Conservation (phyloP, 495 filamentous ascomycete genomes). For the Hyaloscypha variabilis region DNA sequence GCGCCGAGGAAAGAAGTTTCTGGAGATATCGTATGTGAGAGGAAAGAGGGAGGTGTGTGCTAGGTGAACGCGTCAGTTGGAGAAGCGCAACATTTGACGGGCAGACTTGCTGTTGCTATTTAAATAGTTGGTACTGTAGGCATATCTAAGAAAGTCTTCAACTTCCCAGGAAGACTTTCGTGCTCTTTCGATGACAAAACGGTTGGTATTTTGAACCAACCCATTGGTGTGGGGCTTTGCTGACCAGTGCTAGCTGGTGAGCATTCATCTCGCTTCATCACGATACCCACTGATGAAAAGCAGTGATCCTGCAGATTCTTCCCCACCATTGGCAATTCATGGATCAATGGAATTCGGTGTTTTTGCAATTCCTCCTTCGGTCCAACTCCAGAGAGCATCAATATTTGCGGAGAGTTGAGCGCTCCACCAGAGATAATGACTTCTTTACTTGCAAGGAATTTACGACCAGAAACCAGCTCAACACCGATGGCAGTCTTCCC, state of each 20-base stretch:
- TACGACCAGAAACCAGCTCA: conserved; percentile 34
- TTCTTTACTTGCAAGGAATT: conserved; percentile 52
- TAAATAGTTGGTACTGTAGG: conserved; percentile 49
- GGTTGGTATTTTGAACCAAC: conserved; percentile 55
- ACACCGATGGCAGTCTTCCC: conserved; percentile 56
- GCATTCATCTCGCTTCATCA: conserved; percentile 35
- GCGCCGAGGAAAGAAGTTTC: too few relatives aligned
- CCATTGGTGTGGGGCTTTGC: conserved; percentile 45
- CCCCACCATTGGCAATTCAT: conserved; percentile 52
- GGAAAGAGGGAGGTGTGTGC: conserved; percentile 24
- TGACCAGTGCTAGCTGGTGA: too few relatives aligned
- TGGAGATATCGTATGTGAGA: too few relatives aligned
- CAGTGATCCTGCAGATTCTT: conserved; percentile 53
- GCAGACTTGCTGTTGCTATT: conserved; percentile 27
- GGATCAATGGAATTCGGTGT: conserved; percentile 51
- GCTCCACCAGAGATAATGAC: conserved; percentile 62
- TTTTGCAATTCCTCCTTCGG: conserved; percentile 51
- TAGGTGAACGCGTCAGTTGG: conserved; percentile 6
- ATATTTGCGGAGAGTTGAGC: conserved; percentile 59
- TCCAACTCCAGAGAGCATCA: conserved; percentile 69
- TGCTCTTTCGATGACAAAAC: conserved; percentile 45
- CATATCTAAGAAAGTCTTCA: conserved; percentile 41
- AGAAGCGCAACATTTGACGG: background rate
- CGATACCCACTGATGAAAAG: conserved; percentile 28
- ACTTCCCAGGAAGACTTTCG: conserved; percentile 40